Base-by-base conservation (phyloP, 2,329 filamentous ascomycete species). In the Fusarium sacchari region DNA sequence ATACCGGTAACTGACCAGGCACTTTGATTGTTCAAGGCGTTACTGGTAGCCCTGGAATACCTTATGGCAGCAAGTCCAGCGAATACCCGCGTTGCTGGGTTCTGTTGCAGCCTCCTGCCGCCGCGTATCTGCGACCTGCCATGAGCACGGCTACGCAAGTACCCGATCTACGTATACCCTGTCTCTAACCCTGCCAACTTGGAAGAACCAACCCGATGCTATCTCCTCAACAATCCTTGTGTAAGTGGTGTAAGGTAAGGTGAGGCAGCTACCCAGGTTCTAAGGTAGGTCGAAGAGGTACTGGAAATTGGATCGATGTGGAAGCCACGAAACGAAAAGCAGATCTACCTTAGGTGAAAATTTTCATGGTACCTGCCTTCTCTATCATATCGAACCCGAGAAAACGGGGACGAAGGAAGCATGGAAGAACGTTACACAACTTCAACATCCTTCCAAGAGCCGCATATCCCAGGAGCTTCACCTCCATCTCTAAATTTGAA, bases 71-170 rank as follows among this genome's bases (percentile, higher is more conserved):
- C 24, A 49, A 49, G 24, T 49, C 26, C 55, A 26, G 69, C 30
- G 49, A 37, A 36, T 55, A 71, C 62, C 69, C 69, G 67, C 57
- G 50, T 43, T 44, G 59, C 37, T 55, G 66, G 67, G 52, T 65
- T 43, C 46, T 46, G 22, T 37, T 46, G 30, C 44, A 59, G n/a
- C 34, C 32, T 39, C 46, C 50, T 69, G 37, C 57, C 50, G 66
- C 36, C 43, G 56, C 52, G 65, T 69, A 69, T 69, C 67, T 69
- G 65, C 66, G 47, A 69, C 59, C 47, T 69, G 24, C 67, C 52
- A 65, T 42, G 40, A 56, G 52, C 30, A 67, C 62, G 52, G 62
- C 37, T 63, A 65, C 53, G 66, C 59, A 70, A 46, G 66, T 55
- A 60, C 28, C 67, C 67, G 66, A 69, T 69, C 65, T 58, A 63